Evolutionary conservation across 1,139 yeast species (phyloP).

Genomic region (Magnusiomyces ingens): DNA sequence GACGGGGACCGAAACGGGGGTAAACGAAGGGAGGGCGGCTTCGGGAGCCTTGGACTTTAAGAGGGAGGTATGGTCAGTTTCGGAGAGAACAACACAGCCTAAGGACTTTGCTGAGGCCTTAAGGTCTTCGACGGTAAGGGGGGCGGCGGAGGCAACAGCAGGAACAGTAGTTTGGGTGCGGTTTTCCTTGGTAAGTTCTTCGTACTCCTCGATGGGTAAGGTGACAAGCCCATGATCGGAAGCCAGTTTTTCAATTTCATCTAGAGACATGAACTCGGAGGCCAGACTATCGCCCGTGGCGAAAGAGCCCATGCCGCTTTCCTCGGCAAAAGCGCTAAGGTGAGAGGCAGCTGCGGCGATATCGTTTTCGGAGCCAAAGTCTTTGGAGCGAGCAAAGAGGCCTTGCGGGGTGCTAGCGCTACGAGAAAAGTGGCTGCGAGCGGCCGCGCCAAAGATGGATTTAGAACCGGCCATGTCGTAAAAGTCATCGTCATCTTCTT

Average conservation of each 20-base stretch:
- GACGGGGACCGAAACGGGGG: too few relatives aligned
- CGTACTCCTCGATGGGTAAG: constrained; percentile 45
- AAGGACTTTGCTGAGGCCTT: constrained; percentile 11
- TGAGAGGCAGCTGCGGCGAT: background rate
- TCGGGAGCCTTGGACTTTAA: constrained; percentile 28
- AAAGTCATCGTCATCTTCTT: background rate
- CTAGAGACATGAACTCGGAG: constrained; percentile 30
- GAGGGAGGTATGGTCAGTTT: constrained; percentile 18
- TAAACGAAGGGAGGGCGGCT: background rate
- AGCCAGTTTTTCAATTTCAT: constrained; percentile 45
- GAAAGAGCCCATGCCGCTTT: constrained; percentile 1
- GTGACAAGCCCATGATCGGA: constrained; percentile 44
- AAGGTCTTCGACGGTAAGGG: constrained; percentile 7
- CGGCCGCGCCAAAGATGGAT: background rate
- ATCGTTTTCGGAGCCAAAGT: background rate
- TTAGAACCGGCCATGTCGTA: background rate
- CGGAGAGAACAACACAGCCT: constrained; percentile 11
- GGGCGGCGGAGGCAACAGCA: background rate
- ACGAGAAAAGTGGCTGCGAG: constrained; percentile 1
- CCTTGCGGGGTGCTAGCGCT: background rate
- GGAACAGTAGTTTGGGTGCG: background rate
- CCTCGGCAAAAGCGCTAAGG: background rate
- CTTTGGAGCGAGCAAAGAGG: background rate
- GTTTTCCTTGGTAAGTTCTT: constrained; percentile 18
- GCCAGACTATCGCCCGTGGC: constrained; percentile 20